Conservation (phyloP, 2,329 filamentous ascomycete species). For the Aspergillus brasiliensis region DNA sequence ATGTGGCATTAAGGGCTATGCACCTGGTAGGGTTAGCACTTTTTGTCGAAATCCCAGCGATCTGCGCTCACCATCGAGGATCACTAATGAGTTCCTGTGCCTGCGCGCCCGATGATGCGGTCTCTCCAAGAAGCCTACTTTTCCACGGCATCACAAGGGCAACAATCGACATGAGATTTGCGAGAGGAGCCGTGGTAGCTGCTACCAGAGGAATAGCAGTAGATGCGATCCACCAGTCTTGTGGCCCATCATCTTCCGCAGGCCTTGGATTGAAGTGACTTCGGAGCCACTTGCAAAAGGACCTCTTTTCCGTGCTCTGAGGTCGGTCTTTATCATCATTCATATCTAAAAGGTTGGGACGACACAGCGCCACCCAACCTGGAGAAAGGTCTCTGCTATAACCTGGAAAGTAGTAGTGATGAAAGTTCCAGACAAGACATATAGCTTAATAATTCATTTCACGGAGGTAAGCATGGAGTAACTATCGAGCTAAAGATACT, state of each 20-base stretch:
- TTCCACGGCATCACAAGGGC: slow-evolving; percentile 82
- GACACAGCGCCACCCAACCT: not conserved
- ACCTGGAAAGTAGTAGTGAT: not conserved
- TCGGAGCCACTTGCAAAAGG: slow-evolving; percentile 10
- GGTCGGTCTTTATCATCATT: not conserved
- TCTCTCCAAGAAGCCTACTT: slow-evolving; percentile 48
- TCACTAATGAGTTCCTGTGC: slow-evolving; percentile 63
- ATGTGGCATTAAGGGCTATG: slow-evolving; percentile 73
- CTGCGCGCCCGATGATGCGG: slow-evolving; percentile 50
- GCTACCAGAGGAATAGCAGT: slow-evolving; percentile 72
- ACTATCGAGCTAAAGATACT: not conserved
- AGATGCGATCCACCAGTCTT: slow-evolving; percentile 55
- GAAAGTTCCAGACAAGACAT: not conserved
- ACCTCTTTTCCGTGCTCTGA: not conserved
- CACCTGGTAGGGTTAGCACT: slow-evolving; percentile 54
- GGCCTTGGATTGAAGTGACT: slow-evolving; percentile 38
- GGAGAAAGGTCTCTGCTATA: not conserved
- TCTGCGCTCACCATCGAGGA: slow-evolving; percentile 64
- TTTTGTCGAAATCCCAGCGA: not conserved
- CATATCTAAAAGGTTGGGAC: not conserved
- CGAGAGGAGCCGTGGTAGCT: slow-evolving; percentile 80
- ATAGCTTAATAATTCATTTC: not conserved
- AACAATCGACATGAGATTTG: slow-evolving; percentile 84
- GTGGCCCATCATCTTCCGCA: slow-evolving; percentile 46
- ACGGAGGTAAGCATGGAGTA: not conserved